Evolutionary conservation across 2,329 filamentous ascomycete genomes (phyloP).

Genomic region (Cytospora piceicola): DNA sequence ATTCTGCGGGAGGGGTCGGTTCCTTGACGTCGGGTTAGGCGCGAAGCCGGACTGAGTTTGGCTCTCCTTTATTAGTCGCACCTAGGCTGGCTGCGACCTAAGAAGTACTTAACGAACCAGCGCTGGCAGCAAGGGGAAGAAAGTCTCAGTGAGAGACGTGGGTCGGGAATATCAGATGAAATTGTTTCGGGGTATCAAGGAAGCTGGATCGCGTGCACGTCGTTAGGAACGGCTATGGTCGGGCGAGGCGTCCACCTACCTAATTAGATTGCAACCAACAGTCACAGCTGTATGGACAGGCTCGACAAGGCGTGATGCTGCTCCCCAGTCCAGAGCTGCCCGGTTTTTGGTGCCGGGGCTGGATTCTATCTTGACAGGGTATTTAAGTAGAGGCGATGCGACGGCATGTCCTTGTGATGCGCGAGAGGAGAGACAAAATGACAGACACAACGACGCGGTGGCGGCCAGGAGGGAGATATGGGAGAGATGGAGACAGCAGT

Average conservation of each 20-base stretch:
- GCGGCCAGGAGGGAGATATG: constrained; percentile 8
- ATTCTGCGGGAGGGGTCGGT: constrained; percentile 3
- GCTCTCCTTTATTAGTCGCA: constrained; percentile 24
- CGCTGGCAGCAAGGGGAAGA: constrained; percentile 15
- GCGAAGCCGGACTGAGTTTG: constrained; percentile 23
- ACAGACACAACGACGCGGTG: constrained; percentile 14
- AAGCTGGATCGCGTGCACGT: constrained; percentile 18
- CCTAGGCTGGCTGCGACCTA: constrained; percentile 19
- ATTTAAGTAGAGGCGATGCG: constrained; percentile 13
- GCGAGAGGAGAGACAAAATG: constrained; percentile 12
- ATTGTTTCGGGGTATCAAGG: not conserved
- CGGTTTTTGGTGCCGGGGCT: not conserved
- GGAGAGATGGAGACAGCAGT: not conserved
- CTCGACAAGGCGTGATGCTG: not conserved
- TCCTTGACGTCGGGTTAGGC: constrained; percentile 25
- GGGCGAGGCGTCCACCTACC: constrained; percentile 4
- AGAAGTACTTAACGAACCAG: constrained; percentile 7
- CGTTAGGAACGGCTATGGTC: not conserved
- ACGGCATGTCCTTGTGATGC: constrained; percentile 26
- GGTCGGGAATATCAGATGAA: constrained; percentile 7
- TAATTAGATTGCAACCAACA: constrained; percentile 7
- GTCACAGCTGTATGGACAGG: not conserved
- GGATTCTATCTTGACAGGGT: constrained; percentile 1
- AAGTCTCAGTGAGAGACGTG: not conserved
- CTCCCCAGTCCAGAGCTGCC: constrained; percentile 1